phyloP scores from a whole-genome alignment of 352 stramenopile genomes.

The Peronospora destructor region DNA sequence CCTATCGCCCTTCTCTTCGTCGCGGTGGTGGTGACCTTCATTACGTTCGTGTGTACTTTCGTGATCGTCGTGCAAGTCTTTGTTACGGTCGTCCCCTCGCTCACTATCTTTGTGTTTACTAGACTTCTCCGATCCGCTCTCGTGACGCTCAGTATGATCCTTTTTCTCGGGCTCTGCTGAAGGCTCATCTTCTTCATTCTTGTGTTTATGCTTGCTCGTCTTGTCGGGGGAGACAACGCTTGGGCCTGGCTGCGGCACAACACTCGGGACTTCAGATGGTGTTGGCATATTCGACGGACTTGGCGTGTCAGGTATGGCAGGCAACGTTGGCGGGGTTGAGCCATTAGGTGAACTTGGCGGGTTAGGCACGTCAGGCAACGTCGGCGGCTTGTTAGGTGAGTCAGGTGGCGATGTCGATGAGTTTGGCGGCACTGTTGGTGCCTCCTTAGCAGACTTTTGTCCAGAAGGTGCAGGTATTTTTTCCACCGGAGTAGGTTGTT shows the following conservation, averaged over 20 bases:
- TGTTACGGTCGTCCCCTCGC: conserved; percentile 2
- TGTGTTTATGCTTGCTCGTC: conserved; percentile 13
- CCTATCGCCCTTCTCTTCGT: conserved; percentile 6
- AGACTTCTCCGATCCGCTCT: conserved; percentile 5
- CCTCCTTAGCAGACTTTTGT: conserved; percentile 3
- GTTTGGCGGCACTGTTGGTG: conserved; percentile 2
- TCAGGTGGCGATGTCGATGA: not conserved
- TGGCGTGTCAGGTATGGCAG: conserved; percentile 6
- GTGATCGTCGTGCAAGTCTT: conserved; percentile 7
- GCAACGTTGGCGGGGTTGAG: conserved; percentile 3
- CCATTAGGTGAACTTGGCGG: not conserved
- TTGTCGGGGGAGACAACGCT: conserved; percentile 6
- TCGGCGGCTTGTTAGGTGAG: conserved; percentile 2
- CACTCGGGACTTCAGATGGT: not conserved
- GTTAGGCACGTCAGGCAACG: not conserved
- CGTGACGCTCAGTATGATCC: conserved; percentile 2
- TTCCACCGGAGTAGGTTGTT: conserved; percentile 1
- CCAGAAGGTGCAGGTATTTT: conserved; percentile 7
- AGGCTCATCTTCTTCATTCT: conserved; percentile 13
- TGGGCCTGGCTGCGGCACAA: not conserved
- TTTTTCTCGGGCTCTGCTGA: conserved; percentile 5
- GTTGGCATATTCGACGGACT: not conserved
- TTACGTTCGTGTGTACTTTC: conserved; percentile 5
- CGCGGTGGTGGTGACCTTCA: not conserved
- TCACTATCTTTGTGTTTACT: conserved; percentile 9